Evolutionary conservation across 1,284 basidiomycete genomes (phyloP).

Genomic region (Puccinia sorghi): DNA sequence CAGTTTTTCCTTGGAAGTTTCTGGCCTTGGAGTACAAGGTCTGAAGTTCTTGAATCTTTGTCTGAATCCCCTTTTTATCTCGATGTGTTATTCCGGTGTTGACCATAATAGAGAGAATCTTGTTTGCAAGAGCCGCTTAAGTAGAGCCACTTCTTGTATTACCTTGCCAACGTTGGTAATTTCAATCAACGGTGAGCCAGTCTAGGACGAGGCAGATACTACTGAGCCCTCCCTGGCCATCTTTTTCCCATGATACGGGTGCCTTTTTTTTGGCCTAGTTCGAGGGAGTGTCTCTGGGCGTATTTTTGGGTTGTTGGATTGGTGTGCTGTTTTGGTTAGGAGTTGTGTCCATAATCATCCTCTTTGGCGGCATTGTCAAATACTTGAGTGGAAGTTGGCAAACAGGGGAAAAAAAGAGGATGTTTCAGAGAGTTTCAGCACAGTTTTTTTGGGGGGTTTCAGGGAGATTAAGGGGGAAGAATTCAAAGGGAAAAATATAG

Average conservation of each 20-base stretch:
- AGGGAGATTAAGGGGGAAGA: not conserved
- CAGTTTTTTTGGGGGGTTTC: too few relatives aligned
- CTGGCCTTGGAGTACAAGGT: not conserved
- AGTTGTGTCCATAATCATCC: too few relatives aligned
- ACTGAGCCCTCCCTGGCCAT: not conserved
- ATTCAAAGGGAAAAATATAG: not conserved
- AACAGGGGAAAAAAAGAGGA: too few relatives aligned
- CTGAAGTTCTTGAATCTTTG: conserved; percentile 16
- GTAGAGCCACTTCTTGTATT: not conserved
- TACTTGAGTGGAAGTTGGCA: too few relatives aligned
- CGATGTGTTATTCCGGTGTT: not conserved
- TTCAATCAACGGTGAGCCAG: not conserved
- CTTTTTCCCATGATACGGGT: not conserved
- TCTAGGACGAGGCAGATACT: not conserved
- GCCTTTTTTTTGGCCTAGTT: not conserved
- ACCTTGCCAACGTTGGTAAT: not conserved
- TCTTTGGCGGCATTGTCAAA: too few relatives aligned
- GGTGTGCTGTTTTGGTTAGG: not conserved
- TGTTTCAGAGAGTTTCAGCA: too few relatives aligned
- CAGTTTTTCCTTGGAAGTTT: not conserved
- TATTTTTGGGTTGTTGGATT: not conserved
- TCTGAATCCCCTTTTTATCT: conserved; percentile 8
- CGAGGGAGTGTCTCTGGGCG: not conserved
- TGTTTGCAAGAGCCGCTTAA: not conserved
- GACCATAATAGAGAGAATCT: not conserved